phyloP scores from a whole-genome alignment of 2,329 filamentous ascomycete species.

The Penicillium nordicum region DNA sequence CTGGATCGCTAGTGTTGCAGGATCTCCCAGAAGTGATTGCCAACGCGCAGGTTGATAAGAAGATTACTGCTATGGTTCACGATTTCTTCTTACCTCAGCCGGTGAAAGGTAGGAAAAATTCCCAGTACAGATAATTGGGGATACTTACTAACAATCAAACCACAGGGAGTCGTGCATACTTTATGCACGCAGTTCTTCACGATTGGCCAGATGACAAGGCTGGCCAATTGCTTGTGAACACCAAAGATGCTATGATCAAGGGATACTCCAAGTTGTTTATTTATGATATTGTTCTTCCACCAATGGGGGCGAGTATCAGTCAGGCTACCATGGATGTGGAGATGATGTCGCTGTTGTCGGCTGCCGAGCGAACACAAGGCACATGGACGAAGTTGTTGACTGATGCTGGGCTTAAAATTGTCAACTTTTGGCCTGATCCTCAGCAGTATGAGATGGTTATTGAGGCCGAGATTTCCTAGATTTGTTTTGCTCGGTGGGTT shows the following conservation, averaged over 20 bases:
- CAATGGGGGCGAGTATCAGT: slow-evolving; percentile 29
- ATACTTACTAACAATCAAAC: neutral
- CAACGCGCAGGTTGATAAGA: slow-evolving; percentile 23
- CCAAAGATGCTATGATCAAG: slow-evolving; percentile 36
- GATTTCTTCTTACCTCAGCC: slow-evolving; percentile 31
- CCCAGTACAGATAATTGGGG: rapidly evolving
- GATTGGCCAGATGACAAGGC: slow-evolving; percentile 42
- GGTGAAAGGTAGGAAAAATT: slow-evolving; percentile 20
- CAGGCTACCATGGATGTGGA: slow-evolving; percentile 36
- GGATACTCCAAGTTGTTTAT: slow-evolving; percentile 40
- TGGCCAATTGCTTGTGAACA: slow-evolving; percentile 29
- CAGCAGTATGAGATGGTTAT: slow-evolving; percentile 30
- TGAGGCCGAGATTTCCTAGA: slow-evolving; percentile 22
- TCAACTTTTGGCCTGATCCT: slow-evolving; percentile 31
- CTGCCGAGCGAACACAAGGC: slow-evolving; percentile 30
- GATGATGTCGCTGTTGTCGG: slow-evolving; percentile 49
- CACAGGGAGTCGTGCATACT: slow-evolving; percentile 40
- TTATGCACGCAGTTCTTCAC: slow-evolving; percentile 43
- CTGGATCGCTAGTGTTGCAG: slow-evolving; percentile 36
- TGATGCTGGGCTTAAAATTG: slow-evolving; percentile 25
- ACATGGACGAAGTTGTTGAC: slow-evolving; percentile 29
- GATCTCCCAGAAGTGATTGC: slow-evolving; percentile 39
- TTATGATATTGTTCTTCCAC: slow-evolving; percentile 40
- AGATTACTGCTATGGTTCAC: slow-evolving; percentile 24
- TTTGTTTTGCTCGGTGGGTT: neutral